Evolutionary conservation across 345 rosid species (phyloP).

Genomic region (Moricandia moricandioides): DNA sequence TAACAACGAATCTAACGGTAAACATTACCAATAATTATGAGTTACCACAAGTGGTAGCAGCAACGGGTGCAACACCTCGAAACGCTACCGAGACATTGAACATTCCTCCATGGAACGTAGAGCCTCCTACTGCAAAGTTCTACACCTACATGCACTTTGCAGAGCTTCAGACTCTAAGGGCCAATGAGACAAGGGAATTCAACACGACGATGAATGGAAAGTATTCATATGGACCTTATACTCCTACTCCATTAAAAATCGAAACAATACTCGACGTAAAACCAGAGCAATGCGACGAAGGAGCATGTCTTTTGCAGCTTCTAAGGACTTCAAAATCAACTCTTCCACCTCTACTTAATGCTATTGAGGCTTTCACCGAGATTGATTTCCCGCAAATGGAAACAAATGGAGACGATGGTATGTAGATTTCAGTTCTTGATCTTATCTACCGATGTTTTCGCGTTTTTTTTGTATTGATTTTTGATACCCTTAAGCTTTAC

Average conservation of each 20-base stretch:
- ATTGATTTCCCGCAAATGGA: slow-evolving; percentile 28
- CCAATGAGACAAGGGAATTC: slow-evolving; percentile 46
- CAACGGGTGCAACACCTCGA: slow-evolving; percentile 9
- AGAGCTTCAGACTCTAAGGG: slow-evolving; percentile 41
- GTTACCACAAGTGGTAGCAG: slow-evolving; percentile 16
- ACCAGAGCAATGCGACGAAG: slow-evolving; percentile 31
- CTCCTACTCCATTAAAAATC: slow-evolving; percentile 31
- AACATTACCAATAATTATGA: background rate
- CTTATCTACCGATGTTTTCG: background rate
- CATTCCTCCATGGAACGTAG: slow-evolving; percentile 7
- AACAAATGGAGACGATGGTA: slow-evolving; percentile 44
- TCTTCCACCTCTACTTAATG: slow-evolving; percentile 56
- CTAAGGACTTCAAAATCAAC: slow-evolving; percentile 32
- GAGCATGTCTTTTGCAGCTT: slow-evolving; percentile 32
- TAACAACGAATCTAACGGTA: slow-evolving; percentile 10
- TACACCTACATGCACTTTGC: slow-evolving; percentile 46
- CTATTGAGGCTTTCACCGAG: slow-evolving; percentile 34
- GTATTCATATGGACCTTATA: slow-evolving; percentile 35
- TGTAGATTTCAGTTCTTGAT: background rate
- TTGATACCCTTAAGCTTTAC: slow-evolving; percentile 6
- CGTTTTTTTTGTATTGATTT: background rate
- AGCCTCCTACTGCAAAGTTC: slow-evolving; percentile 14
- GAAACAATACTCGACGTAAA: slow-evolving; percentile 8
- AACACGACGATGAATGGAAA: slow-evolving; percentile 42
- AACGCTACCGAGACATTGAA: background rate